These are phyloP conservation scores for Xylariomycetidae sp. DNA, from an alignment of 2,329 filamentous ascomycete genomes.

Conservation along the genomic window DNA sequence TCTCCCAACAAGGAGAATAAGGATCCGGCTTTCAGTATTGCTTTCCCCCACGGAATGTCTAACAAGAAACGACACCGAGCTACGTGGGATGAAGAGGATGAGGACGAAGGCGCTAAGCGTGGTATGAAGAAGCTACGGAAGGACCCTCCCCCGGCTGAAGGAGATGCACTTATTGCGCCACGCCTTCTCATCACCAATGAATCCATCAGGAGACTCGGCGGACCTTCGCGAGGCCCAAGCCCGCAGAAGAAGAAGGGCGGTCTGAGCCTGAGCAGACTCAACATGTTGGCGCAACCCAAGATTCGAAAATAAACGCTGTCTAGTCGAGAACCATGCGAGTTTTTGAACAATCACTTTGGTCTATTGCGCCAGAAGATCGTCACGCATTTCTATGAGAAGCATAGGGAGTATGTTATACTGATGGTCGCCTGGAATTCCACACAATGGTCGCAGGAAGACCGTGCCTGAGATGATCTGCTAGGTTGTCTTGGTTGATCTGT, in stretches of 20 bases:
- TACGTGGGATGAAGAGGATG: constrained; percentile 50
- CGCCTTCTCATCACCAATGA: constrained; percentile 34
- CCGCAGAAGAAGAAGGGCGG: constrained; percentile 48
- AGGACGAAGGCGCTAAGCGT: constrained; percentile 40
- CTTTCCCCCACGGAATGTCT: constrained; percentile 56
- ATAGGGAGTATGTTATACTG: no score
- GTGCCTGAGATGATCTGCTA: no score
- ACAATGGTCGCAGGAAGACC: no score
- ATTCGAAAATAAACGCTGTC: constrained; percentile 38
- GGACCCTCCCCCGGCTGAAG: constrained; percentile 43
- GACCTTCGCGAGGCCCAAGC: constrained; percentile 29
- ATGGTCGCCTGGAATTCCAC: no score
- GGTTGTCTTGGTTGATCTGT: no score
- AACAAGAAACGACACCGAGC: constrained; percentile 64
- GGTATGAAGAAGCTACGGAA: constrained; percentile 55
- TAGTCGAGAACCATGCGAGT: not conserved
- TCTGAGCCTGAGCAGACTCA: constrained; percentile 55
- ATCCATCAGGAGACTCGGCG: constrained; percentile 28
- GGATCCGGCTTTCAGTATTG: constrained; percentile 26
- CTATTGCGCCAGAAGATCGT: no score
- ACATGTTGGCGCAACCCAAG: constrained; percentile 59
- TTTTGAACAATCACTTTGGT: no score
- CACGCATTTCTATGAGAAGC: no score
- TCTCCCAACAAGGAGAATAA: constrained; percentile 32
- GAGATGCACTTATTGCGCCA: constrained; percentile 48